Percentiles rank a stretch among this genome's conserved stretches.
These are phyloP conservation scores for Paramicrosporidium saccamoebae DNA, from an alignment of 371 early-diverging fungal genomes.

Conservation along the genomic window DNA sequence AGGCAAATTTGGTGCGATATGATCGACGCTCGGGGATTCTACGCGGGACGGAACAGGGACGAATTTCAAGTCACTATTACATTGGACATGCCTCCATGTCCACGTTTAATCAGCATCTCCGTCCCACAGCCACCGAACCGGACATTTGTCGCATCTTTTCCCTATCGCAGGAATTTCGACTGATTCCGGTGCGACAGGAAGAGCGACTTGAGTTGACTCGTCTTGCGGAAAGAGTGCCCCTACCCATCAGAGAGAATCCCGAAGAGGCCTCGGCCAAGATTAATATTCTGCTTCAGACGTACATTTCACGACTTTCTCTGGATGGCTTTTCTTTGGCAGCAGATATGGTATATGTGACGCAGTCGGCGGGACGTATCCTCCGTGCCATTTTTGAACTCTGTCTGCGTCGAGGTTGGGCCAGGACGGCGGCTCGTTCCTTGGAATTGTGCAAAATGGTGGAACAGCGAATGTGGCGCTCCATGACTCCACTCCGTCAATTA, in stretches of 20 bases:
- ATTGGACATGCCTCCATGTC: constrained; percentile 60
- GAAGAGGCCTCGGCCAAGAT: constrained; percentile 78
- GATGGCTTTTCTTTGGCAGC: constrained; percentile 76
- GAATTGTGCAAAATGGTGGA: constrained; percentile 79
- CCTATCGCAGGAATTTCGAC: constrained; percentile 63
- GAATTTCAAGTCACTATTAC: constrained; percentile 85
- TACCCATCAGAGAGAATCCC: constrained; percentile 59
- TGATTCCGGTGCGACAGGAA: constrained; percentile 77
- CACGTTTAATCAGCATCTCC: constrained; percentile 64
- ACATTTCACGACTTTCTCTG: constrained; percentile 59
- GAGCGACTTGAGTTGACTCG: constrained; percentile 74
- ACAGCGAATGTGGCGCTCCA: constrained; percentile 58
- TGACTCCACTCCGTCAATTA: constrained; percentile 78
- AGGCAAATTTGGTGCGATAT: constrained; percentile 59
- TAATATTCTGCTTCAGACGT: constrained; percentile 70
- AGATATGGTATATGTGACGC: constrained; percentile 86
- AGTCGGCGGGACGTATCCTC: constrained; percentile 66
- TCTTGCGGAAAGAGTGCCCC: constrained; percentile 66
- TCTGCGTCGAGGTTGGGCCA: constrained; percentile 73
- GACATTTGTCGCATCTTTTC: constrained; percentile 57
- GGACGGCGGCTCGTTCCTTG: constrained; percentile 38
- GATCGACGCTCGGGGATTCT: constrained; percentile 48
- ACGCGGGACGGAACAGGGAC: constrained; percentile 63
- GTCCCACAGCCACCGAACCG: constrained; percentile 59
- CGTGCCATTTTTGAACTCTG: constrained; percentile 89